These are phyloP conservation scores for Dryas alaskensis DNA, from an alignment of 306 rosid genomes.

Conservation along the genomic window DNA sequence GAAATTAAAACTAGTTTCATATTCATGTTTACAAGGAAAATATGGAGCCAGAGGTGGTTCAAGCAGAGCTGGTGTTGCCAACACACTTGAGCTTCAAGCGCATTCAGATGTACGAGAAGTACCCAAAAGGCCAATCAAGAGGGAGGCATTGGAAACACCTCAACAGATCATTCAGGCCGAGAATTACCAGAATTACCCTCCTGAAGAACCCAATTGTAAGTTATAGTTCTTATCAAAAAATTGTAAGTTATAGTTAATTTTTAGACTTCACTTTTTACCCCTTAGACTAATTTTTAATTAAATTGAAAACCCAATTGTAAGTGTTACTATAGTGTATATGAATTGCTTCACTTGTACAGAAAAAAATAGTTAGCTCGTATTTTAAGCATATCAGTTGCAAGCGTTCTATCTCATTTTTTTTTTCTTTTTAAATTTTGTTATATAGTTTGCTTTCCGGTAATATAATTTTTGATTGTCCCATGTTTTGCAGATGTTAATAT, in stretches of 20 bases:
- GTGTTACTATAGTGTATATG: background rate
- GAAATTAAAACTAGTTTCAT: too few relatives aligned
- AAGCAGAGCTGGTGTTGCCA: slow-evolving; percentile 85
- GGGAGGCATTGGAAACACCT: slow-evolving; percentile 97
- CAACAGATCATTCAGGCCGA: slow-evolving; percentile 94
- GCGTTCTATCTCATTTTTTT: background rate
- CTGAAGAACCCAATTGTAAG: slow-evolving; percentile 81
- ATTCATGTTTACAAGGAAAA: slow-evolving; percentile 8
- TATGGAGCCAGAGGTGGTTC: slow-evolving; percentile 67
- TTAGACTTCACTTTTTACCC: background rate
- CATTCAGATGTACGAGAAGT: slow-evolving; percentile 86
- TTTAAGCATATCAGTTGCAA: background rate
- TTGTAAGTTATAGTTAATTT: background rate
- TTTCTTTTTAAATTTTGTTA: background rate
- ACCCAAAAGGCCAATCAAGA: slow-evolving; percentile 86
- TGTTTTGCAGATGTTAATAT: slow-evolving; percentile 69
- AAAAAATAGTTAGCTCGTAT: background rate
- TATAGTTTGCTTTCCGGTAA: background rate
- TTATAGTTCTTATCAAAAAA: background rate
- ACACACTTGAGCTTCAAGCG: slow-evolving; percentile 70
- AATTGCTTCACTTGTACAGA: background rate
- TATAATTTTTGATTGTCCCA: slow-evolving; percentile 8
- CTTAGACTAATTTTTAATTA: background rate
- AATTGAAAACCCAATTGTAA: background rate
- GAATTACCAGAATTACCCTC: slow-evolving; percentile 62